Evolutionary conservation across 371 early-diverging fungal species (phyloP).

Genomic region (Mucor indicus): DNA sequence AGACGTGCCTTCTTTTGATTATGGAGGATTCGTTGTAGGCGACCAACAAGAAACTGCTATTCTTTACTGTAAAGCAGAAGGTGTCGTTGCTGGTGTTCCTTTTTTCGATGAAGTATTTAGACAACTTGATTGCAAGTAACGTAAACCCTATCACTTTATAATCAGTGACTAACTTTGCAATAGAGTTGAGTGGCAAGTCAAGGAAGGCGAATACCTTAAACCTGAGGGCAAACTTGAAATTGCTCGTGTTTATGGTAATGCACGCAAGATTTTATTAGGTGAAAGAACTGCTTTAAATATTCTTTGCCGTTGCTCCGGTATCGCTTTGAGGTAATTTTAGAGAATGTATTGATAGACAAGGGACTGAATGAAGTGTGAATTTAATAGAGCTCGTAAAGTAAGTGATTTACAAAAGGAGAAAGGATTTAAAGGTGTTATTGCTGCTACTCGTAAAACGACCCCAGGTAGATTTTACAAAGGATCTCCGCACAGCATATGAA

Average conservation of each 20-base stretch:
- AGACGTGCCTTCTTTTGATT: constrained; percentile 96
- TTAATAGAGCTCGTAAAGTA: constrained; percentile 62
- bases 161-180: too few relatives aligned
- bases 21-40: constrained; percentile 96
- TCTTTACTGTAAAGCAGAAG: constrained; percentile 88
- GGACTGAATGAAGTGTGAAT: background rate
- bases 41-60: constrained; percentile 80
- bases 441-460: constrained; percentile 98
- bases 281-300: constrained; percentile 95
- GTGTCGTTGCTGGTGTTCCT: constrained; percentile 92
- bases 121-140: constrained; percentile 83
- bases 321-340: constrained; percentile 73
- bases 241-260: constrained; percentile 83
- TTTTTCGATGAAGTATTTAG: constrained; percentile 94
- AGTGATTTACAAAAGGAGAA: constrained; percentile 64
- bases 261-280: constrained; percentile 85
- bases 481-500: background rate
- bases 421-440: constrained; percentile 85
- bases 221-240: constrained; percentile 68
- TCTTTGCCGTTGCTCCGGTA: constrained; percentile 90
- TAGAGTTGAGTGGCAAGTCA: constrained; percentile 77
- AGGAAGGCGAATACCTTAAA: constrained; percentile 78
- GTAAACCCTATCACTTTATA: background rate
- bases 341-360: too few relatives aligned
- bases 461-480: constrained; percentile 62